These are phyloP conservation scores for Cairneyella variabilis DNA, from an alignment of 495 filamentous ascomycete genomes.

Conservation along the genomic window DNA sequence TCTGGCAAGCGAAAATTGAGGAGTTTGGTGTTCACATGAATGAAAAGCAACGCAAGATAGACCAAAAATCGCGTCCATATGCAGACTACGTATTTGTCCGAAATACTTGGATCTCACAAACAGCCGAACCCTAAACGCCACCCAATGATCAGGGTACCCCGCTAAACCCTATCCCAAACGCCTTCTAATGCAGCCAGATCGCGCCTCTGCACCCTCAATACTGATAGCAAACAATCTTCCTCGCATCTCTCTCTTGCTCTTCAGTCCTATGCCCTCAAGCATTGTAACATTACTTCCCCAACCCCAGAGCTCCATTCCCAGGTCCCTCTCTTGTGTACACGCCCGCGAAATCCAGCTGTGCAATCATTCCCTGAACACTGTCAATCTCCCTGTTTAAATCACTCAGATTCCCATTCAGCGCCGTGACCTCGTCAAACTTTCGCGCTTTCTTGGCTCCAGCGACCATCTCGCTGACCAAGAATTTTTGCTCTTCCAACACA, in stretches of 20 bases:
- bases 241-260: too few relatives aligned
- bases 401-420: constrained; percentile 73
- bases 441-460: constrained; percentile 73
- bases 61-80: too few relatives aligned
- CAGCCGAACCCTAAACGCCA: constrained; percentile 3
- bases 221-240: background rate
- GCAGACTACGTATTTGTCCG: too few relatives aligned
- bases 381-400: constrained; percentile 84
- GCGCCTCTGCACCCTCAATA: background rate
- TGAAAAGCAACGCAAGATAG: too few relatives aligned
- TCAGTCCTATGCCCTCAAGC: too few relatives aligned
- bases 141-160: too few relatives aligned
- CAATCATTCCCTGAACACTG: constrained; percentile 51
- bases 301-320: constrained; percentile 1
- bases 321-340: constrained; percentile 32
- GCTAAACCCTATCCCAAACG: too few relatives aligned
- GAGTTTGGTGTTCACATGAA: too few relatives aligned
- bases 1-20: too few relatives aligned
- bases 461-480: constrained; percentile 88
- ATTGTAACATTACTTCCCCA: background rate
- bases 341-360: constrained; percentile 52
- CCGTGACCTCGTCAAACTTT: constrained; percentile 85
- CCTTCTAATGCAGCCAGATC: constrained; percentile 4
- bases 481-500: constrained; percentile 91
- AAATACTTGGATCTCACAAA: too few relatives aligned